Conservation (phyloP, 2,329 filamentous ascomycete genomes). For the Apiospora rasikravindrae region DNA sequence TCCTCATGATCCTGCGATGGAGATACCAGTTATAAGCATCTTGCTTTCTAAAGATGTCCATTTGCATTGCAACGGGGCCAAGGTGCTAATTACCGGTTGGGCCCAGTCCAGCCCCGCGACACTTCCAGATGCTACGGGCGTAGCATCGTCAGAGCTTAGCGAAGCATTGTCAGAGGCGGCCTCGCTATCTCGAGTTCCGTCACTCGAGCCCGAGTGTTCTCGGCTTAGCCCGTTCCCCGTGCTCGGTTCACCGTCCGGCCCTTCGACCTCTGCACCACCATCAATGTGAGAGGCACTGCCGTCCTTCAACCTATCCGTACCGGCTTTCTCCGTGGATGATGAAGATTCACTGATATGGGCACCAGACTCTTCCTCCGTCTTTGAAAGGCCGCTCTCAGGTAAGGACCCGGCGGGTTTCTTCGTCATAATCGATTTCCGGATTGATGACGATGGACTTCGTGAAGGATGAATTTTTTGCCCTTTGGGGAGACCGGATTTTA, state of each 20-base stretch:
- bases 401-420: background rate
- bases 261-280: background rate
- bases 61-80: background rate
- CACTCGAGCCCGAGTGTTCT: background rate
- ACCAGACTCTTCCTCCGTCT: background rate
- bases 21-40: background rate
- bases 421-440: conserved; percentile 14
- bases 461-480: background rate
- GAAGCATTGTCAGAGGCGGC: background rate
- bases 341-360: background rate
- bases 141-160: conserved; percentile 4
- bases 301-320: background rate
- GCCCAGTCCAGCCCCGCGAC: background rate
- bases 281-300: background rate
- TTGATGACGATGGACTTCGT: background rate
- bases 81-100: conserved; percentile 15
- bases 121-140: conserved; percentile 3
- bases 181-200: background rate
- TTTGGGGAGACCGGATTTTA: background rate
- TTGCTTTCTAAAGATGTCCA: background rate
- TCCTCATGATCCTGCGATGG: background rate
- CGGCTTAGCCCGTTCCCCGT: background rate
- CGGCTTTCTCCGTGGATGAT: background rate
- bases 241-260: background rate
- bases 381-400: background rate